A percentile compares a stretch with the other conserved stretches of the same genome.
Conservation (phyloP, 345 rosid genomes). For the Aquilaria sinensis region DNA sequence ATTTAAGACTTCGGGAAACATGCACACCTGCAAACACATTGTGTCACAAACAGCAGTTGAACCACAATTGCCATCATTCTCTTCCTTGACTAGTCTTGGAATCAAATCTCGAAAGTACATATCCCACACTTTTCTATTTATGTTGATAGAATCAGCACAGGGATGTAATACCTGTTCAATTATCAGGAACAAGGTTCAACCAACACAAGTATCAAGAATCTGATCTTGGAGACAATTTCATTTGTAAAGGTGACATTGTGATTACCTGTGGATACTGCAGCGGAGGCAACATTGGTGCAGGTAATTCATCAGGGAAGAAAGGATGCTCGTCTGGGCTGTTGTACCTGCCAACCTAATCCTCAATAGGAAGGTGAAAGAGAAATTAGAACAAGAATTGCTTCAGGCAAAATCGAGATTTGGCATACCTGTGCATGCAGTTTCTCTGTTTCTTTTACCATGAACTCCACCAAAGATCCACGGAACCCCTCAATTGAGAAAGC, state of each 20-base stretch:
- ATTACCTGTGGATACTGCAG: conserved; percentile 56
- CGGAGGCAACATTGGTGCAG: conserved; percentile 74
- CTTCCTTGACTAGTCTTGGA: conserved; percentile 70
- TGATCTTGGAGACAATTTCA: too few species aligned
- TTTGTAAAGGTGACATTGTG: too few species aligned
- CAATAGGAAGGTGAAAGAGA: conserved; percentile 7
- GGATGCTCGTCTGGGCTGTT: conserved; percentile 93
- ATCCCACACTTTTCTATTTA: conserved; percentile 71
- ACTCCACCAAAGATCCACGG: conserved; percentile 79
- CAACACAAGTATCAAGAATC: too few species aligned
- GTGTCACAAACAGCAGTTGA: conserved; percentile 96
- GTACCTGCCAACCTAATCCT: conserved; percentile 68
- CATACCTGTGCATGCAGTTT: conserved; percentile 77
- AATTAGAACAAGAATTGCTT: background rate
- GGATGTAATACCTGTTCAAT: conserved; percentile 64
- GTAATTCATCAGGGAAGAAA: conserved; percentile 68
- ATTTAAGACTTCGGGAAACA: background rate
- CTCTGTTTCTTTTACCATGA: conserved; percentile 77
- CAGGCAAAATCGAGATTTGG: background rate
- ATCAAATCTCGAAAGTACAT: conserved; percentile 80
- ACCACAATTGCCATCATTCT: conserved; percentile 90
- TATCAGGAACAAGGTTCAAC: background rate
- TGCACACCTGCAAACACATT: conserved; percentile 70
- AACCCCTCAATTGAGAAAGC: conserved; percentile 71
- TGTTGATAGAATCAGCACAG: conserved; percentile 63